phyloP scores from a whole-genome alignment of 805 yeast species.

The Suhomyces sp. region DNA sequence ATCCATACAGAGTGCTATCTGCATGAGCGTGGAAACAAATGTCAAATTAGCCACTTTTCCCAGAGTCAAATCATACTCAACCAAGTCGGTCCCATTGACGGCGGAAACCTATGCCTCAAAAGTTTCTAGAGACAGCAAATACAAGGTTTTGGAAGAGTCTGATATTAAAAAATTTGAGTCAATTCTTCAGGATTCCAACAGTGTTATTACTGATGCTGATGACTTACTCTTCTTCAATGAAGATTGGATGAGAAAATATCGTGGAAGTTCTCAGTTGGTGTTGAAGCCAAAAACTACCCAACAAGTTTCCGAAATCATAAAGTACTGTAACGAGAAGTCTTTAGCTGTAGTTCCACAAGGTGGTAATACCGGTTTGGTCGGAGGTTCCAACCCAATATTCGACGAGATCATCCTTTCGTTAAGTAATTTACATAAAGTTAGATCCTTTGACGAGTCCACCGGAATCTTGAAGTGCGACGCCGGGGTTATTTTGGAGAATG shows the following conservation, averaged over 20 bases:
- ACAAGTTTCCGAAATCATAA: slow-evolving; percentile 72
- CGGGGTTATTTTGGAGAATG: slow-evolving; percentile 83
- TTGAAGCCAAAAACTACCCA: slow-evolving; percentile 79
- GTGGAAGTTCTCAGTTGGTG: slow-evolving; percentile 80
- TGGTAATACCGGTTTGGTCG: slow-evolving; percentile 95
- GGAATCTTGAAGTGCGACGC: slow-evolving; percentile 90
- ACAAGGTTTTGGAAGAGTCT: slow-evolving; percentile 47
- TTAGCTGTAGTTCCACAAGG: slow-evolving; percentile 95
- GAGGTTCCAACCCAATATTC: slow-evolving; percentile 89
- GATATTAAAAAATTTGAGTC: slow-evolving; percentile 63
- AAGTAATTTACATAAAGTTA: slow-evolving; percentile 67
- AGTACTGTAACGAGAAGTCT: slow-evolving; percentile 72
- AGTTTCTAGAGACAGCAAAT: slow-evolving; percentile 50
- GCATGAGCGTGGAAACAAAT: background rate
- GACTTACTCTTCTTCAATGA: slow-evolving; percentile 74
- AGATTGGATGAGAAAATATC: slow-evolving; percentile 92
- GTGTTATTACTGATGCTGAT: slow-evolving; percentile 53
- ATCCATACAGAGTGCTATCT: background rate
- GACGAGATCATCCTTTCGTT: slow-evolving; percentile 82
- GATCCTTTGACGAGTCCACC: slow-evolving; percentile 76
- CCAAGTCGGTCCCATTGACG: slow-evolving; percentile 52
- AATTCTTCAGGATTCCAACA: slow-evolving; percentile 50
- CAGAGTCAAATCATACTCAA: slow-evolving; percentile 16
- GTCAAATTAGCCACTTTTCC: background rate
- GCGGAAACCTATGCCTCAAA: slow-evolving; percentile 63